Evolutionary conservation across 2,329 filamentous ascomycete species (phyloP), one percentile per base, ranked within the genome.

Genomic region (Cladophialophora psammophila): DNA sequence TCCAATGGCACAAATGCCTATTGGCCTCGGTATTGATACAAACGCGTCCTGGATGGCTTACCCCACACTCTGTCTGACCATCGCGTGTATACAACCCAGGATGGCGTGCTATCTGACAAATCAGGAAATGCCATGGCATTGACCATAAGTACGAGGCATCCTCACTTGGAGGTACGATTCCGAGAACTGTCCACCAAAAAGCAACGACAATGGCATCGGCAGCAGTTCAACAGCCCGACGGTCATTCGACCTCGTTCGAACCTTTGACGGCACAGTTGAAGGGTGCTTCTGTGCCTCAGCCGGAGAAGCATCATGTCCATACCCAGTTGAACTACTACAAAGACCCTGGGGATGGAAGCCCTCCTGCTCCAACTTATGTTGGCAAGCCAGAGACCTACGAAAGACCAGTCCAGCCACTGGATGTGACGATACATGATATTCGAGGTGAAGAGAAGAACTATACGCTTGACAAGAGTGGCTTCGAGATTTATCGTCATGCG

Each of bases 361-460:
- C 53, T 8, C 73, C 74, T 3, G 12, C 63, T 15, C 72, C 74
- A 45, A 69, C 36, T 52, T 73, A 73, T 58, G 69, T 74, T 5
- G 72, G 72, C 57, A 75, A 72, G 65, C 74, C 74, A 42, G 73
- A 75, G 59, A 70, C 72, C 5, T 74, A 72, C 57, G 72, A 74
- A 35, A 69, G 72, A 26, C 73, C 73, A 7, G 35, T 54, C 1
- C 60, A 75, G 45, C 69, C 71, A 7, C 58, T 71, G 9, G 70
- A 72, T 7, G 71, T 74, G 56, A 68, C 67, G 26, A 54, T 84
- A 40, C 78, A 78, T 36, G 84, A 85, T 69, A 78, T 84, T 32
- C 74, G 78, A 18, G 83, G 82, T 0, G 75, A 79, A 5, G 81
- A 84, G 70, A 72, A 77, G 5, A 73, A 80, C 18, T 82, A 78